A percentile compares a stretch with the other conserved stretches of the same genome.
Conservation (phyloP, 2,329 filamentous ascomycete species). For the Chaetomiaceae sp. region DNA sequence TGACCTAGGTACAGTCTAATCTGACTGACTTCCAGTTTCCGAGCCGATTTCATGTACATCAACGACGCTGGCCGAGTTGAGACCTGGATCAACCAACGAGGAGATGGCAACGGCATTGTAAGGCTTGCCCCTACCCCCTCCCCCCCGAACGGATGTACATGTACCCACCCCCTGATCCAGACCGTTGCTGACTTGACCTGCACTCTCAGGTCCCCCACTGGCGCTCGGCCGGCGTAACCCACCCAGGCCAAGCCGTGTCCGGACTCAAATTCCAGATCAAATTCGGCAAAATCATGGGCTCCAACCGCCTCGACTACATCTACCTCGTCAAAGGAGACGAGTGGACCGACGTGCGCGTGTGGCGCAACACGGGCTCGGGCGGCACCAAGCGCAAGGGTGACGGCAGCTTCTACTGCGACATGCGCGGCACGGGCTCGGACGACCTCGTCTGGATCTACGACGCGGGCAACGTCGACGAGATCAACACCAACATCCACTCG, state of each 20-base stretch:
- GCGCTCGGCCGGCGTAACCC: conserved; percentile 12
- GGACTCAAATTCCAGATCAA: conserved; percentile 13
- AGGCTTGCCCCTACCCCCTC: no score
- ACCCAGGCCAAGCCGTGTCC: conserved; percentile 4
- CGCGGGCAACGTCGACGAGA: background rate
- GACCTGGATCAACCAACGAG: conserved; percentile 26
- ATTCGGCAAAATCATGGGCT: conserved; percentile 22
- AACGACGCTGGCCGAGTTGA: conserved; percentile 17
- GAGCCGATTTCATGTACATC: conserved; percentile 26
- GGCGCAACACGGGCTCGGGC: conserved; percentile 9
- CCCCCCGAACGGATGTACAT: no score
- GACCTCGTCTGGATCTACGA: conserved; percentile 9
- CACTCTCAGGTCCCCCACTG: conserved; percentile 5
- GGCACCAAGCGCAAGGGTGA: conserved; percentile 7
- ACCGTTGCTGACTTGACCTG: background rate
- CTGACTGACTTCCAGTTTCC: conserved; percentile 15
- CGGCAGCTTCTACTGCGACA: conserved; percentile 12
- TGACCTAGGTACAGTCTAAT: no score
- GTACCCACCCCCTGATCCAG: no score
- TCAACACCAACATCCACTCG: conserved; percentile 6
- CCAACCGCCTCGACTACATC: conserved; percentile 18
- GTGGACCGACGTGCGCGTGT: background rate
- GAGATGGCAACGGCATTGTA: conserved; percentile 13
- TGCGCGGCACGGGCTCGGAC: conserved; percentile 2
- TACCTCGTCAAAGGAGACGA: conserved; percentile 5